Conservation (phyloP, 805 yeast genomes). For the Nadsonia fulvescens region DNA sequence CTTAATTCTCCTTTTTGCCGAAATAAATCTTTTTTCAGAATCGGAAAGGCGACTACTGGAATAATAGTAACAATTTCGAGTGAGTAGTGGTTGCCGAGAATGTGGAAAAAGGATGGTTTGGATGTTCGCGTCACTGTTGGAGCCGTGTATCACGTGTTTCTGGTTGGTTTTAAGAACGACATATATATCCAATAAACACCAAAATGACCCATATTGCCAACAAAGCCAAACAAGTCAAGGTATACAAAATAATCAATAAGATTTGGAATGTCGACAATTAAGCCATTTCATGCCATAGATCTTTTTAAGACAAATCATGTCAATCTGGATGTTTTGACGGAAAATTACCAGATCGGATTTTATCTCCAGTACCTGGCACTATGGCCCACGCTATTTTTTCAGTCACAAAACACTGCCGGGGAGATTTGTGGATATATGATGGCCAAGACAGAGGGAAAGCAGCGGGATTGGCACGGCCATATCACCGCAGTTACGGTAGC, state of each 20-base stretch:
- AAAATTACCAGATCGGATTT: conserved; percentile 71
- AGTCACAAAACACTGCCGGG: conserved; percentile 26
- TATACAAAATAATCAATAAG: too few relatives aligned
- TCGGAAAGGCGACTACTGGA: too few relatives aligned
- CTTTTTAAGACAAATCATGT: conserved; percentile 53
- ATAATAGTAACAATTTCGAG: neutral
- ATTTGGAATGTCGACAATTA: conserved; percentile 68
- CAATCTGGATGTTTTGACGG: conserved; percentile 80
- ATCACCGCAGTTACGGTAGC: conserved; percentile 90
- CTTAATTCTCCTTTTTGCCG: neutral
- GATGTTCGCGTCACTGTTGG: too few relatives aligned
- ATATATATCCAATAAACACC: neutral
- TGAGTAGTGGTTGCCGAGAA: neutral
- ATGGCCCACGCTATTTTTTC: conserved; percentile 86
- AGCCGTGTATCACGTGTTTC: too few relatives aligned
- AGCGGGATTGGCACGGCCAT: conserved; percentile 86
- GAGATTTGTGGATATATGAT: conserved; percentile 42
- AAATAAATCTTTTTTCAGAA: too few relatives aligned
- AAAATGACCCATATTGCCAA: too few relatives aligned
- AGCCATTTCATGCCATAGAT: conserved; percentile 79
- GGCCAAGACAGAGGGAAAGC: conserved; percentile 88
- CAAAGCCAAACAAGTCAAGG: too few relatives aligned
- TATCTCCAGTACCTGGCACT: conserved; percentile 64
- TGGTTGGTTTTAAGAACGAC: too few relatives aligned
- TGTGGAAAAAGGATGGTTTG: too few relatives aligned